Evolutionary conservation across 2,329 filamentous ascomycete genomes (phyloP).

Genomic region (Eutypa lata): DNA sequence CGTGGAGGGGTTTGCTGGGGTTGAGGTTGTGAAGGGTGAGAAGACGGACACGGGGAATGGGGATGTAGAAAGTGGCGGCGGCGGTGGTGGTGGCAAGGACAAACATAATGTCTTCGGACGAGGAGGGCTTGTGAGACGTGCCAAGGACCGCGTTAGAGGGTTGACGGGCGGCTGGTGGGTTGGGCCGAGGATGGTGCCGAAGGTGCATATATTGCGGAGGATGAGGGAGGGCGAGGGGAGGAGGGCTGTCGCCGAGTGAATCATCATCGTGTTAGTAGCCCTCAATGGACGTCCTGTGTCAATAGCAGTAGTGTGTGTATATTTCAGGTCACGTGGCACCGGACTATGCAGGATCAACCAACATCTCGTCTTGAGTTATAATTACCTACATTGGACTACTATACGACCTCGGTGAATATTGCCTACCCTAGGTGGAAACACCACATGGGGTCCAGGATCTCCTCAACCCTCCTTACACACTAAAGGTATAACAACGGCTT

Average conservation of each 20-base stretch:
- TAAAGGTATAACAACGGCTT: too few relatives aligned
- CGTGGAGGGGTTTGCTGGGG: slow-evolving; percentile 55
- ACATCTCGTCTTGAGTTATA: too few relatives aligned
- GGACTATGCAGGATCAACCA: too few relatives aligned
- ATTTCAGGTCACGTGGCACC: too few relatives aligned
- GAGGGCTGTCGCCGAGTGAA: slow-evolving; percentile 23
- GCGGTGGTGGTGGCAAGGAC: slow-evolving; percentile 5
- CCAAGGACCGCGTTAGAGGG: slow-evolving; percentile 40
- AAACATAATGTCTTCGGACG: slow-evolving; percentile 49
- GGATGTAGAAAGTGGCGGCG: slow-evolving; percentile 20
- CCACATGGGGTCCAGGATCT: too few relatives aligned
- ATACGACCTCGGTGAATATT: too few relatives aligned
- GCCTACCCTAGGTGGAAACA: too few relatives aligned
- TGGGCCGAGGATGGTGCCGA: slow-evolving; percentile 58
- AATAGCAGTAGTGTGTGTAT: too few relatives aligned
- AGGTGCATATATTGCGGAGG: slow-evolving; percentile 47
- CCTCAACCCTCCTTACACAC: too few relatives aligned
- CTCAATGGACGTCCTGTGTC: too few relatives aligned
- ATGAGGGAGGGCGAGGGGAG: slow-evolving; percentile 25
- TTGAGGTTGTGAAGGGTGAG: slow-evolving; percentile 51
- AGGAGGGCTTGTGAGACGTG: slow-evolving; percentile 35
- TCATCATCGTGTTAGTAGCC: too few relatives aligned
- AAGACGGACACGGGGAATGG: slow-evolving; percentile 12
- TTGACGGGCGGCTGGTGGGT: slow-evolving; percentile 62
- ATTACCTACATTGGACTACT: too few relatives aligned